These are phyloP conservation scores for Solanum pennellii DNA, from an alignment of 257 asterid genomes.

Conservation along the genomic window DNA sequence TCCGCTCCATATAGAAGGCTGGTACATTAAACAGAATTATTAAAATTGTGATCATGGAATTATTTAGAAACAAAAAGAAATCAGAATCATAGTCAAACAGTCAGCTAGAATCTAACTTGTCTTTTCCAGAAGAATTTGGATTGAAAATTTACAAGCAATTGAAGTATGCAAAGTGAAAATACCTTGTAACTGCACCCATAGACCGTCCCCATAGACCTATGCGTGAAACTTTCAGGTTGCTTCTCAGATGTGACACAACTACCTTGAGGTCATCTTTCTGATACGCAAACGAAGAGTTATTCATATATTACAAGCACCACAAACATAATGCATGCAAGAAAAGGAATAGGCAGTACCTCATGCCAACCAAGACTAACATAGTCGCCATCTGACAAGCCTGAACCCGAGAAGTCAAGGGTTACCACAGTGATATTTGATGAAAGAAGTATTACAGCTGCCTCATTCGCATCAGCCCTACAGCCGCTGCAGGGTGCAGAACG, in stretches of 20 bases:
- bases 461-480: slow-evolving; percentile 97
- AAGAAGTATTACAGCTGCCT: slow-evolving; percentile 91
- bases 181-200: slow-evolving; percentile 99
- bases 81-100: not conserved
- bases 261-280: slow-evolving; percentile 94
- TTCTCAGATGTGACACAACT: slow-evolving; percentile 75
- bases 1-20: slow-evolving; percentile 98
- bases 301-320: not conserved
- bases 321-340: not conserved
- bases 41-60: not conserved
- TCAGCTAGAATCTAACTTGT: not conserved
- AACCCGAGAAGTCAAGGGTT: slow-evolving; percentile 92
- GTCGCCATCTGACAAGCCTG: slow-evolving; percentile 90
- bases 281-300: slow-evolving; percentile 1
- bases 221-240: slow-evolving; percentile 59
- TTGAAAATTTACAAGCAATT: not conserved
- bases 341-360: slow-evolving; percentile 46
- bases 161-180: slow-evolving; percentile 9
- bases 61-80: not conserved
- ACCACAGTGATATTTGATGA: slow-evolving; percentile 88
- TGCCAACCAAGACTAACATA: slow-evolving; percentile 98
- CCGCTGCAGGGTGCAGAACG: slow-evolving; percentile 55
- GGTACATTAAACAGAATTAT: slow-evolving; percentile 10
- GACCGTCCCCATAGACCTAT: slow-evolving; percentile 99
- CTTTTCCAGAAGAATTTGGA: not conserved